phyloP scores from a whole-genome alignment of 1,284 basidiomycete genomes.

The Apiotrichum veenhuisii region DNA sequence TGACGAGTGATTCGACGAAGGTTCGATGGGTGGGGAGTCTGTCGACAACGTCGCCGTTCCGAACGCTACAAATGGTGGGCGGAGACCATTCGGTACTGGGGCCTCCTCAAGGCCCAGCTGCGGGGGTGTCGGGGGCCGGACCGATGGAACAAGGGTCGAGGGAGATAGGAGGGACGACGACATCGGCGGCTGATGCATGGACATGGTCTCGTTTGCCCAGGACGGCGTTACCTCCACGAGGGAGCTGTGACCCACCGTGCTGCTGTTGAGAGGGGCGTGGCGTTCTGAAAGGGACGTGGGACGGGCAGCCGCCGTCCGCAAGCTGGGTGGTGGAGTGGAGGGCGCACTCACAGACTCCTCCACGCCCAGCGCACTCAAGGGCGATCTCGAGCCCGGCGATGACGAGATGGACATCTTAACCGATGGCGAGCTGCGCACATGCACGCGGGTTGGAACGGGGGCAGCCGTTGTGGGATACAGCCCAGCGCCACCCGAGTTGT shows the following conservation, averaged over 20 bases:
- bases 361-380: background rate
- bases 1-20: constrained; percentile 18
- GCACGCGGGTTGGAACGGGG: background rate
- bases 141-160: constrained; percentile 6
- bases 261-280: background rate
- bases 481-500: background rate
- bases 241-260: background rate
- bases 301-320: background rate
- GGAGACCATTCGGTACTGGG: background rate
- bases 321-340: background rate
- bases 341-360: background rate
- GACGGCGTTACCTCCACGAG: constrained; percentile 13
- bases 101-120: background rate
- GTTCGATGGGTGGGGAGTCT: background rate
- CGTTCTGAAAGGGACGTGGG: background rate
- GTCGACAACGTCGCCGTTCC: background rate
- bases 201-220: constrained; percentile 14
- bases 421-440: background rate
- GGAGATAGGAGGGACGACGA: constrained; percentile 14
- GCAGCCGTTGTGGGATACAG: background rate
- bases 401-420: background rate
- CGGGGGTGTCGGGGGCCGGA: constrained; percentile 1
- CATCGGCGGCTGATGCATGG: background rate
- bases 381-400: background rate
- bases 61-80: background rate